Evolutionary conservation across 2,329 filamentous ascomycete genomes (phyloP), one percentile per base, ranked within the genome.

Genomic region (Penicillium sp.): DNA sequence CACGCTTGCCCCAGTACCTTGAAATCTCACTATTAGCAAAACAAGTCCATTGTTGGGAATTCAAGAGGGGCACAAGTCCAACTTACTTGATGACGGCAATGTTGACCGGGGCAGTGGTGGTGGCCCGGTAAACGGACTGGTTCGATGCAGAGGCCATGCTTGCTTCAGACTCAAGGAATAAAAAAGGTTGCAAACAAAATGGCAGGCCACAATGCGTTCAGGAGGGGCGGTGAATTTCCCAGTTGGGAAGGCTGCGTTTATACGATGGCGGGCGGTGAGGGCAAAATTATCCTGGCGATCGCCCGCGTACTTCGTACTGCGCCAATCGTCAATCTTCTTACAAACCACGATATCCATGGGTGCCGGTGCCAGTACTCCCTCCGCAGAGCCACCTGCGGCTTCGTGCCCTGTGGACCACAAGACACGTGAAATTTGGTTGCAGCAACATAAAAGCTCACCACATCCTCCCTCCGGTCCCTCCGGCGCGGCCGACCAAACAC

Each of bases 1-100:
- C 92, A 57, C 94, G 89, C 78, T 99, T 99, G 64, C 95, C 94
- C 94, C 95, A 99, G 83, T 99, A 88, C 71, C 82, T 84, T 62
- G 8, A 40, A 27, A 13, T 39, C 40, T 24, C 7, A 18, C 45
- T 55, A 48, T 49, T 56, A 55, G 25, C 20, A 42, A 40, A 47
- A 41, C 31, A 50, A 50, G 38, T 53, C 44, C 51, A 50, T 42
- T 55, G 50, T 47, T 42, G 33, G 53, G 43, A 44, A 27, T 47
- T 40, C 52, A 54, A 52, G 50, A 58, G 50, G 41, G 48, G 56
- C 60, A 63, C 57, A 55, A 51, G 57, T 54, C 57, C 54, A 55
- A 56, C 69, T 63, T 76, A 95, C 88, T 97, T 97, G 77, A 97
- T 94, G 51, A 97, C 92, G 61, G 92, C 92, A 70, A 97, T 97